Conservation (phyloP, 441 rosid genomes). For the Croton laevigatus region DNA sequence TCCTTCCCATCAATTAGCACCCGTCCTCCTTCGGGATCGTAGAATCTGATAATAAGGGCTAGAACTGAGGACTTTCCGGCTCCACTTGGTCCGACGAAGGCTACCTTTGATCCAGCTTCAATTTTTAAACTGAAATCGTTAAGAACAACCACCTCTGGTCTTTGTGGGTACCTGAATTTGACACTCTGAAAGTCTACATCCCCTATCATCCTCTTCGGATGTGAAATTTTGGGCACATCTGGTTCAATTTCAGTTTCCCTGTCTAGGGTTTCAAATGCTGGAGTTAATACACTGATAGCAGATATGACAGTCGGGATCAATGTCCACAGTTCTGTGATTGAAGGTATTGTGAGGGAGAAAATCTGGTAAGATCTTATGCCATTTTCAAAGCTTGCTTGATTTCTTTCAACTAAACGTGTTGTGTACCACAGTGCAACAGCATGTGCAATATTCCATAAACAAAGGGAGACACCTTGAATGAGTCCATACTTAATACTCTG, state of each 20-base stretch:
- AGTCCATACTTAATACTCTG: conserved; percentile 56
- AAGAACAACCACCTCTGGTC: conserved; percentile 58
- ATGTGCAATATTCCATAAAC: conserved; percentile 77
- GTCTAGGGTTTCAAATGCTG: conserved; percentile 57
- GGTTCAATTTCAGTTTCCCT: conserved; percentile 51
- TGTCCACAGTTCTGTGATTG: conserved; percentile 71
- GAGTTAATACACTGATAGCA: conserved; percentile 47
- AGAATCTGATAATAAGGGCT: conserved; percentile 54
- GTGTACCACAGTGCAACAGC: conserved; percentile 77
- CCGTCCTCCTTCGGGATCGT: conserved; percentile 39
- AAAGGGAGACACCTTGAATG: conserved; percentile 63
- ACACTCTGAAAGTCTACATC: conserved; percentile 44
- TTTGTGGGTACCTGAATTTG: conserved; percentile 49
- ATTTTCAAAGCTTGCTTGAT: conserved; percentile 43
- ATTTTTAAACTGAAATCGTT: conserved; percentile 46
- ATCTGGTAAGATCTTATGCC: conserved; percentile 67
- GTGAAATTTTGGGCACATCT: conserved; percentile 32
- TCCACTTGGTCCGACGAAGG: conserved; percentile 67
- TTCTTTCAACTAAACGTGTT: conserved; percentile 32
- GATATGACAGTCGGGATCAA: conserved; percentile 57
- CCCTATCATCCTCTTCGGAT: conserved; percentile 32
- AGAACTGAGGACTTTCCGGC: conserved; percentile 66
- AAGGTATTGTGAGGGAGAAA: conserved; percentile 71
- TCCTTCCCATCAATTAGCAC: conserved; percentile 40
- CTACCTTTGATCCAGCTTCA: conserved; percentile 50